Conservation (phyloP, 2,329 filamentous ascomycete genomes). For the Geosmithia putterillii region DNA sequence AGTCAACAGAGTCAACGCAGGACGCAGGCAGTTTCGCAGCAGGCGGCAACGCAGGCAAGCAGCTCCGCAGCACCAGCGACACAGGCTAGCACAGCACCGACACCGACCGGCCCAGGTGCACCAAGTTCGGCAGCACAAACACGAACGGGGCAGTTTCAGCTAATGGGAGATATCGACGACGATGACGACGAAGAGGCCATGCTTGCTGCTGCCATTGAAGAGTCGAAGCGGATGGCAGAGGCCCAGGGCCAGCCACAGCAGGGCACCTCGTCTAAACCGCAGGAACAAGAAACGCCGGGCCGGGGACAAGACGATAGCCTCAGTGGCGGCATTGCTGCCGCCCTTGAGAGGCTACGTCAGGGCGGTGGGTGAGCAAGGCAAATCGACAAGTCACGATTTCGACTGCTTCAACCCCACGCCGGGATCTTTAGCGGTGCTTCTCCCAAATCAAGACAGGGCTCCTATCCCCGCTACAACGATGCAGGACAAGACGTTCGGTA, state of each 20-base stretch:
- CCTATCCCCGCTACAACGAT: no score
- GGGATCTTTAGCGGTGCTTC: no score
- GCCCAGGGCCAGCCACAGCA: neutral
- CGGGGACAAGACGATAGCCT: slow-evolving; percentile 22
- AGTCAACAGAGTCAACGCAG: no score
- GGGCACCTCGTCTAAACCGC: neutral
- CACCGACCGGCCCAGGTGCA: slow-evolving; percentile 7
- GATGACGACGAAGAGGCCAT: slow-evolving; percentile 37
- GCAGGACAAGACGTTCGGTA: no score
- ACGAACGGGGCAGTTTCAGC: slow-evolving; percentile 26
- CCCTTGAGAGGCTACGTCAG: slow-evolving; percentile 45
- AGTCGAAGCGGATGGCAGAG: slow-evolving; percentile 24
- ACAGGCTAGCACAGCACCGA: slow-evolving; percentile 3
- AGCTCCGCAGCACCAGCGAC: no score
- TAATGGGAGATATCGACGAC: slow-evolving; percentile 13
- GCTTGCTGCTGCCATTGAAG: slow-evolving; percentile 32
- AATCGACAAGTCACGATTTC: neutral
- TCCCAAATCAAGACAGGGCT: no score
- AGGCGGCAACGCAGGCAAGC: no score
- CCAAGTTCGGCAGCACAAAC: neutral
- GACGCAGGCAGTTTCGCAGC: no score
- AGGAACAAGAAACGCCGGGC: neutral
- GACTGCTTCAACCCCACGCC: no score
- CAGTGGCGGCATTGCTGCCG: slow-evolving; percentile 46
- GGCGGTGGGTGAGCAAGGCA: slow-evolving; percentile 6